Evolutionary conservation across 116 monocot genomes (phyloP).

Genomic region (Trichopus zeylanicus): DNA sequence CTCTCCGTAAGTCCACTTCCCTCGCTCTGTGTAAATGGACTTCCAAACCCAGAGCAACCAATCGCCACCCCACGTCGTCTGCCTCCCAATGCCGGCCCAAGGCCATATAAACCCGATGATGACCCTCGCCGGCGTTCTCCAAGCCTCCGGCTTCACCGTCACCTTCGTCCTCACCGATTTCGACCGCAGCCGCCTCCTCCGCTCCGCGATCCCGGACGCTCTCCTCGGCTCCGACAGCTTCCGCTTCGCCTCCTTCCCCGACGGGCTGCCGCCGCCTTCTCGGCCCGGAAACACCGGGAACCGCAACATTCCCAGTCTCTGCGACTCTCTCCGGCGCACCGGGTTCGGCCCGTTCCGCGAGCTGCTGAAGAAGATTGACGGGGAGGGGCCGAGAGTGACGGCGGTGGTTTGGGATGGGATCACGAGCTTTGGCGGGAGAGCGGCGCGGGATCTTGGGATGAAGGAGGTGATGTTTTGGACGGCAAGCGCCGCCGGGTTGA

Average conservation of each 20-base stretch:
- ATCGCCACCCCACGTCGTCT: background rate
- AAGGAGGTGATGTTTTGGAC: background rate
- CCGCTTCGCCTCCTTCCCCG: background rate
- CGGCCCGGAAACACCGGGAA: background rate
- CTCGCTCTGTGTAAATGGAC: too few species aligned
- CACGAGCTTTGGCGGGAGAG: background rate
- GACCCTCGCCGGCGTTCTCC: background rate
- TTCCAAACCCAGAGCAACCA: too few species aligned
- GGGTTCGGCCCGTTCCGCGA: background rate
- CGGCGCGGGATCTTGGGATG: background rate
- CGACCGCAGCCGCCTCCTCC: background rate
- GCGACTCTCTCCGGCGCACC: background rate
- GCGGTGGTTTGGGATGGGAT: background rate
- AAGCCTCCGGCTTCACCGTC: background rate
- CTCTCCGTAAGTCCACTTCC: too few species aligned
- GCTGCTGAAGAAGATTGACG: background rate
- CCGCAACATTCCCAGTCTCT: background rate
- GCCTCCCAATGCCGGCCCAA: background rate
- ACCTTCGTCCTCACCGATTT: background rate
- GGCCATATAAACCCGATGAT: conserved; percentile 1
- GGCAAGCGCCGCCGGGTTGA: background rate
- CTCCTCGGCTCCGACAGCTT: background rate
- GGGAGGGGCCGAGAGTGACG: background rate
- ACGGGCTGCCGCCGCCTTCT: background rate
- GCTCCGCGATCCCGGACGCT: background rate